Evolutionary conservation across 2,329 filamentous ascomycete genomes (phyloP), one percentile per base, ranked within the genome.

Genomic region (Dothideomycetes sp.): DNA sequence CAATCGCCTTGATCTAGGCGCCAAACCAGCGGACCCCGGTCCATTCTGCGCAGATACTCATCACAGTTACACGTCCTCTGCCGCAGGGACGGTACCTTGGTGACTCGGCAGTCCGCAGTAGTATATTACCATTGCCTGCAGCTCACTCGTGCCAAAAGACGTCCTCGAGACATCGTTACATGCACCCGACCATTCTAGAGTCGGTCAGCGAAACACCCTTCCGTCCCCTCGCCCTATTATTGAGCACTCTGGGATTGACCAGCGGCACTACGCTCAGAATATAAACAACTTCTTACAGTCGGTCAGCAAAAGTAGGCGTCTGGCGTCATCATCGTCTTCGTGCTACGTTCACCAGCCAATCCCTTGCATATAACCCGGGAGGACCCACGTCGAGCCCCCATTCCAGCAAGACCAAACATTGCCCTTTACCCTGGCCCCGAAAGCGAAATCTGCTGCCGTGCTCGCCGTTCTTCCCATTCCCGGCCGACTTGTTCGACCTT

Each of bases 401-500:
- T 33, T n/a, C n/a, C 7, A 33, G 31, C 5, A 33, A 33, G 5
- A 7, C 12, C 5, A 33, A 17, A 33, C 22, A 27, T 12, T 7
- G 22, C 31, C 31, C 9, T 14, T 10, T 14, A 14, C 12, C 31
- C 8, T 9, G 31, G n/a, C 14, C 27, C n/a, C 31, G n/a, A 17
- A 33, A 33, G n/a, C 12, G 31, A n/a, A 33, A n/a, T 8, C 8
- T 14, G 16, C 16, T 33, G 31, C 12, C 14, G 16, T 17, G 16
- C 31, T 33, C 31, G n/a, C 16, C 31, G 5, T 8, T 14, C 12
- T 10, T 14, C 8, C 31, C 31, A 10, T 33, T 8, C 16, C 31
- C 8, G 16, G 31, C n/a, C 31, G 16, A 15, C 14, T 33, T 33
- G 31, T 8, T 8, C 16, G 14, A 12, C 38, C 34, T 35, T 49